A percentile compares a stretch with the other conserved stretches of the same genome.
These are phyloP conservation scores for Volvox reticuliferus DNA, from an alignment of 139 green algal species.

Conservation along the genomic window DNA sequence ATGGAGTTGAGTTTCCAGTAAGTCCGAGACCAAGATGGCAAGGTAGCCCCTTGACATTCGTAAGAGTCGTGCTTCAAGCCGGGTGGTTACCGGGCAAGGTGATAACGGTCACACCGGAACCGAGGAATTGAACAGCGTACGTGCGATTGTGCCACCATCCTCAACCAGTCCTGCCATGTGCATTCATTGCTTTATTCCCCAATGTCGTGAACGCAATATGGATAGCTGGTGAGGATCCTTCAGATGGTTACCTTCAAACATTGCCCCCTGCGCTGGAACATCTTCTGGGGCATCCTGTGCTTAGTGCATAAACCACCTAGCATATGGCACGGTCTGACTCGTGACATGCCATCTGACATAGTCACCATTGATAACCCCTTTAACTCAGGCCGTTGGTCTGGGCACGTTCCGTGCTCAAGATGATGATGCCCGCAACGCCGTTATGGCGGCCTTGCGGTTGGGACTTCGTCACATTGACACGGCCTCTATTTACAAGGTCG, in stretches of 20 bases:
- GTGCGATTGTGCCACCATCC: background rate
- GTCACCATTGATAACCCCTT: background rate
- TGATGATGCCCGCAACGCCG: slow-evolving; percentile 48
- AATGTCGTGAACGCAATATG: too few relatives aligned
- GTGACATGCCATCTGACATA: too few relatives aligned
- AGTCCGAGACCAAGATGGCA: background rate
- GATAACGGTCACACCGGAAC: background rate
- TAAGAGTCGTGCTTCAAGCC: background rate
- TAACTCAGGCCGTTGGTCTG: slow-evolving; percentile 61
- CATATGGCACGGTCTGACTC: background rate
- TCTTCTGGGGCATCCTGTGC: background rate
- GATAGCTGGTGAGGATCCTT: background rate
- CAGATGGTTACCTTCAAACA: background rate
- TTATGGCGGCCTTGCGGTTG: slow-evolving; percentile 61
- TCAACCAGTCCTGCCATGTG: background rate
- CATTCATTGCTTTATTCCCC: background rate
- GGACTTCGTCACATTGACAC: slow-evolving; percentile 84
- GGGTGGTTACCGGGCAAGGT: background rate
- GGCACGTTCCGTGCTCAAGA: slow-evolving; percentile 75
- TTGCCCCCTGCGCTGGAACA: background rate
- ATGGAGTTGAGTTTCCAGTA: slow-evolving; percentile 66
- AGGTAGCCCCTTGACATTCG: background rate
- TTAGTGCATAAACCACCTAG: background rate
- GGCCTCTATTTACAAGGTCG: slow-evolving; percentile 82
- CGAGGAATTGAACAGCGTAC: background rate